These are phyloP conservation scores for Suhomyces taliae DNA, from an alignment of 1,139 yeast genomes.

Conservation along the genomic window DNA sequence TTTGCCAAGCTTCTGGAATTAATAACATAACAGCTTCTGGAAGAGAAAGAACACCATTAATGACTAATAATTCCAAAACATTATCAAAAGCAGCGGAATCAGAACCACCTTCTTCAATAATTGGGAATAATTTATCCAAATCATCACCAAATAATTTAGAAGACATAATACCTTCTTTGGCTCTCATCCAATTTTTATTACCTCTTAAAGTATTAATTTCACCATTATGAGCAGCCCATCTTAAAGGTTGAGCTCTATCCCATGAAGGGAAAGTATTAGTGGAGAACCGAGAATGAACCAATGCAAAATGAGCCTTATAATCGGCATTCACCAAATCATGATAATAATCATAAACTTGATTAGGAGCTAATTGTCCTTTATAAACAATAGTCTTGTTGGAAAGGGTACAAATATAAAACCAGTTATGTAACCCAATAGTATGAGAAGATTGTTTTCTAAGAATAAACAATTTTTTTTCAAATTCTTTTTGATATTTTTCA, in stretches of 20 bases:
- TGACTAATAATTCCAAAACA: conserved; percentile 86
- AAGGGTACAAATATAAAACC: conserved; percentile 96
- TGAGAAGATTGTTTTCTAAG: conserved; percentile 88
- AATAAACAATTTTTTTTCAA: conserved; percentile 82
- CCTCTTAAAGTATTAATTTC: conserved; percentile 97
- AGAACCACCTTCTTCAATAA: conserved; percentile 97
- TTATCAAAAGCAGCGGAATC: conserved; percentile 99
- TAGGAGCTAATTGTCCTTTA: conserved; percentile 97
- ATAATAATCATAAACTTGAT: conserved; percentile 92
- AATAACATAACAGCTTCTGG: conserved; percentile 98
- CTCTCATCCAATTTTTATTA: conserved; percentile 98
- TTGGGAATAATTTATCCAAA: conserved; percentile 86
- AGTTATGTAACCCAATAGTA: conserved; percentile 88
- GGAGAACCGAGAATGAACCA: conserved; percentile 95
- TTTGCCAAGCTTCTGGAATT: conserved; percentile 99
- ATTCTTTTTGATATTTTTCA: conserved; percentile 56
- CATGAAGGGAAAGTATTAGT: conserved; percentile 98
- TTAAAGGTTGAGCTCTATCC: conserved; percentile 98
- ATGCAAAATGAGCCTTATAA: conserved; percentile 92
- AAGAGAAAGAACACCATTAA: conserved; percentile 85
- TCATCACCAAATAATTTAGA: conserved; percentile 88
- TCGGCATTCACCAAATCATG: conserved; percentile 90
- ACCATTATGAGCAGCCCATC: conserved; percentile 99
- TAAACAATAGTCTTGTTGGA: conserved; percentile 89
- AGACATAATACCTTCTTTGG: conserved; percentile 95